Evolutionary conservation across 305 asterid genomes (phyloP).

Genomic region (Withania somnifera): DNA sequence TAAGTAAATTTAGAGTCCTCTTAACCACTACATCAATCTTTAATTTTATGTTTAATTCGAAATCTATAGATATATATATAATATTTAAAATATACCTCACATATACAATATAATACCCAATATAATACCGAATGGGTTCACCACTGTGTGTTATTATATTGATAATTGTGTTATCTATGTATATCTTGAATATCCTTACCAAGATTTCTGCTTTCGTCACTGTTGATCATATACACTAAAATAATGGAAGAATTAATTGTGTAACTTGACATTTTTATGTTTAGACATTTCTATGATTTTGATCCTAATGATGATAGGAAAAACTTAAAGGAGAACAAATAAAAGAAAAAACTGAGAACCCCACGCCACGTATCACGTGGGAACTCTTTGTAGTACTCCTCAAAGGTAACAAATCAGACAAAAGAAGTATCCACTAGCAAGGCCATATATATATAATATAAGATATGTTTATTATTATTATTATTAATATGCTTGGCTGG

Average conservation of each 20-base stretch:
- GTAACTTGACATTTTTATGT: not conserved
- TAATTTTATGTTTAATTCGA: too few species aligned
- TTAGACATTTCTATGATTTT: not conserved
- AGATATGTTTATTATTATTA: not conserved
- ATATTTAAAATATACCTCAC: too few species aligned
- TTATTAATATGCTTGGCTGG: not conserved
- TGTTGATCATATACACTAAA: not conserved
- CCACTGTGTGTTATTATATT: too few species aligned
- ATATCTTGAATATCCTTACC: not conserved
- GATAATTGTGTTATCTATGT: not conserved
- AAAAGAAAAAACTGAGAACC: not conserved
- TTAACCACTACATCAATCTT: too few species aligned
- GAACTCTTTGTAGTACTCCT: constrained; percentile 1
- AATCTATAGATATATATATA: too few species aligned
- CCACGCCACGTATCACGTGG: not conserved
- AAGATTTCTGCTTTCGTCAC: not conserved
- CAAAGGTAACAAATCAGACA: not conserved
- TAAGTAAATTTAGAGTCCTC: too few species aligned
- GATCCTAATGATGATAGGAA: not conserved
- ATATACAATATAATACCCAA: too few species aligned
- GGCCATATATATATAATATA: not conserved
- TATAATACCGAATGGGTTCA: too few species aligned
- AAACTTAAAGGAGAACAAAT: not conserved
- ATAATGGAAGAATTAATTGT: not conserved
- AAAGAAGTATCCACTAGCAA: not conserved